A percentile compares a stretch with the other conserved stretches of the same genome.
phyloP scores from a whole-genome alignment of 164 flowering plant species.

The Vitis amurensis region DNA sequence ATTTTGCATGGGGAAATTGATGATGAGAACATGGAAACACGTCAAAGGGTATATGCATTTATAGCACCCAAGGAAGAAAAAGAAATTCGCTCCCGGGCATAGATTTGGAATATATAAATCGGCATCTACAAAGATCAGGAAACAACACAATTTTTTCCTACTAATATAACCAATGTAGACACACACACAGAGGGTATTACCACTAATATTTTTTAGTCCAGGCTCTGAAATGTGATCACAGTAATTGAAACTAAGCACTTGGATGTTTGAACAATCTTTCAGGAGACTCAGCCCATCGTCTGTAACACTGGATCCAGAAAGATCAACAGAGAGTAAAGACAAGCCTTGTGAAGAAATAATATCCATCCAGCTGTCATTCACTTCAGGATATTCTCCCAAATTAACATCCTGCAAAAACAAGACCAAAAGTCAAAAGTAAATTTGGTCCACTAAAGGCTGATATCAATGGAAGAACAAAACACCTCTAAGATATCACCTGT shows the following conservation, averaged over 20 bases:
- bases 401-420: constrained; percentile 59
- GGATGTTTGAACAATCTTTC: constrained; percentile 64
- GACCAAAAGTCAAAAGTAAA: neutral
- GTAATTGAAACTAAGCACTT: constrained; percentile 58
- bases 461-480: neutral
- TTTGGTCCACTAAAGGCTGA: neutral
- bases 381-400: constrained; percentile 86
- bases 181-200: constrained; percentile 28
- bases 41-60: too few relatives aligned
- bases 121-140: too few relatives aligned
- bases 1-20: too few relatives aligned
- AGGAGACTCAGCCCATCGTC: constrained; percentile 63
- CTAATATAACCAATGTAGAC: too few relatives aligned
- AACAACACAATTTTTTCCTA: too few relatives aligned
- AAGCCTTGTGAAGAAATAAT: constrained; percentile 80
- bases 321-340: constrained; percentile 79
- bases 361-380: constrained; percentile 82
- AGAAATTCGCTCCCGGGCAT: too few relatives aligned
- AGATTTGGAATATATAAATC: too few relatives aligned
- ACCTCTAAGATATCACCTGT: constrained; percentile 47
- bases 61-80: too few relatives aligned
- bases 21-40: too few relatives aligned
- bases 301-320: constrained; percentile 81
- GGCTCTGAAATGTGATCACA: constrained; percentile 72
- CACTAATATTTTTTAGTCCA: constrained; percentile 58